Evolutionary conservation across 78 protist species (phyloP), one percentile per base, ranked within the genome.

Genomic region (Dictyostelium intermedium): DNA sequence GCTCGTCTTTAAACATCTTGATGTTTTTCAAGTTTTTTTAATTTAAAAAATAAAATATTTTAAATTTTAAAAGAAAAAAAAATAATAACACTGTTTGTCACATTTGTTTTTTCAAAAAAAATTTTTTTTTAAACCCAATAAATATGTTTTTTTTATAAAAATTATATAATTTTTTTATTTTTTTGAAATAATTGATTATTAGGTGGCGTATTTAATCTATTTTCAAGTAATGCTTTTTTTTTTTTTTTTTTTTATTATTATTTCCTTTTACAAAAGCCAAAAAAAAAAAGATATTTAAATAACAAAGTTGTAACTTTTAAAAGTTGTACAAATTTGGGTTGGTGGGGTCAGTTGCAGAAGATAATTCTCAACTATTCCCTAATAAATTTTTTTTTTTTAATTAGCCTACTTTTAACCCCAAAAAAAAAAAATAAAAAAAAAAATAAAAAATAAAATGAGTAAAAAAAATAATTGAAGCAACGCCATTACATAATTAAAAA

Each of bases 1-100:
- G 85, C 93, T 50, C 74, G 74, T 66, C 35, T 66, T 56, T 43
- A 60, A 41, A 41, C 85, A 43, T 37, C 20, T 80, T 47, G 60
- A 32, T 37, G 5, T 18, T 35, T 35, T 73, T 66, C 16, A 27
- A 27, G 13, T 25, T 27, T 27, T 23, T 66, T 27, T 27, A 23
- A 27, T 66, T 27, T 27, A 66, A 27, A 27, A 11, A 66, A 66
- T 25, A 25, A 66, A 66, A 27, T 11, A n/a, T n/a, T n/a, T n/a
- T 61, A 27, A 27, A 27, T 66, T 66, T 2, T 14, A 25, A 66
- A 66, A 66, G 27, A 66, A n/a, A 66, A 39, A 39, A 39, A 5
- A 39, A 39, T 39, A 39, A 5, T 39, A 39, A 39, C 43, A 39
- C 43, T n/a, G 43, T 39, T 39, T 4, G 43, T 39, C 4, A 5